These are phyloP conservation scores for Monosporozyma yasuniensis DNA, from an alignment of 805 yeast species.

Conservation along the genomic window DNA sequence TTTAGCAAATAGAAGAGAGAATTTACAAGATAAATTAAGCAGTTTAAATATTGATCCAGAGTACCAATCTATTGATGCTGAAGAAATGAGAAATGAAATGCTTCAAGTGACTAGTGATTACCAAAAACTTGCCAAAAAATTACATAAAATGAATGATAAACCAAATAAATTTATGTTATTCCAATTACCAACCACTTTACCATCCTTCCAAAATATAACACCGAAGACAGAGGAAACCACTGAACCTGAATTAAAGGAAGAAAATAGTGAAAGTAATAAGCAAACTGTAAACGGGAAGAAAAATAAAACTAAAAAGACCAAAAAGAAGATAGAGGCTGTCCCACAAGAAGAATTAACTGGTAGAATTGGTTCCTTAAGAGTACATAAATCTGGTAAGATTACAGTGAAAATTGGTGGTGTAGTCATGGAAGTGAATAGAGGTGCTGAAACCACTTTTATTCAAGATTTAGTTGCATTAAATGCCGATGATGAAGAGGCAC, in stretches of 20 bases:
- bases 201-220: conserved; percentile 24
- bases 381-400: conserved; percentile 77
- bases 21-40: conserved; percentile 25
- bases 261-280: conserved; percentile 8
- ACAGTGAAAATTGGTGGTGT: conserved; percentile 66
- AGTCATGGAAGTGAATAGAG: conserved; percentile 59
- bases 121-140: conserved; percentile 26
- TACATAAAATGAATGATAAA: conserved; percentile 25
- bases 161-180: conserved; percentile 31
- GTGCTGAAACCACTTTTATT: conserved; percentile 57
- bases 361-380: conserved; percentile 59
- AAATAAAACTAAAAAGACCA: background rate
- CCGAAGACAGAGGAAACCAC: conserved; percentile 7
- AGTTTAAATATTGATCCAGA: conserved; percentile 21
- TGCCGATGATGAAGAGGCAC: conserved; percentile 31
- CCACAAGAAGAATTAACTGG: conserved; percentile 35
- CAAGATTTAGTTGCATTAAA: conserved; percentile 66
- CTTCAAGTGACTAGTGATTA: conserved; percentile 34
- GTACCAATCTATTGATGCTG: conserved; percentile 24
- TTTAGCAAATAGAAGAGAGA: conserved; percentile 18
- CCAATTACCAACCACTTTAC: conserved; percentile 34
- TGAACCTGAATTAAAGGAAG: conserved; percentile 3
- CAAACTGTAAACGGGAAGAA: background rate
- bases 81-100: conserved; percentile 32
- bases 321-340: conserved; percentile 7